These are phyloP conservation scores for Pulveroboletus sp. DNA, from an alignment of 768 basidiomycete genomes.

Conservation along the genomic window DNA sequence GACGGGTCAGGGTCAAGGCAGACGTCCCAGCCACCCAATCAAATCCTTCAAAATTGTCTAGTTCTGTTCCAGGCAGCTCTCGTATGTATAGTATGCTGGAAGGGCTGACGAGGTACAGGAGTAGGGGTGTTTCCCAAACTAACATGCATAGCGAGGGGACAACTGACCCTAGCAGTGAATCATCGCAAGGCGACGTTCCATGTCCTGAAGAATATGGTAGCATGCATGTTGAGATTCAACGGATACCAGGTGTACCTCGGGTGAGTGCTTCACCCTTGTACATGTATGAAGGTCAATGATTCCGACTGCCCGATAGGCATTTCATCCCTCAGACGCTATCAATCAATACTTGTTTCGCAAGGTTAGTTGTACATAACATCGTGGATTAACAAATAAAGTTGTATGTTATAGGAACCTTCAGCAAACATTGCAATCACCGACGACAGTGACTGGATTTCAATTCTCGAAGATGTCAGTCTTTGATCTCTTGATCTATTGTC, in stretches of 20 bases:
- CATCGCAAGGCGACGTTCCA: too few species aligned
- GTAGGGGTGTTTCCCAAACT: not conserved
- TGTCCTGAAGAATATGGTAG: not conserved
- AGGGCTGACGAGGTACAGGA: not conserved
- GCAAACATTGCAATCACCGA: too few species aligned
- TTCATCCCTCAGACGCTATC: too few species aligned
- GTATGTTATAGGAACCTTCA: too few species aligned
- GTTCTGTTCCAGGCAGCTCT: not conserved
- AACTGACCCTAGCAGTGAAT: not conserved
- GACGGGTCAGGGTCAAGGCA: not conserved
- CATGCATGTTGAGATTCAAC: not conserved
- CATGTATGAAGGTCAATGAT: too few species aligned
- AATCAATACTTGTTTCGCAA: too few species aligned
- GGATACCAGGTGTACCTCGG: not conserved
- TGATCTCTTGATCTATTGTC: not conserved
- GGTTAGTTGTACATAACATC: too few species aligned
- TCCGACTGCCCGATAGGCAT: too few species aligned
- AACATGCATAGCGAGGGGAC: not conserved
- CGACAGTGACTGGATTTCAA: too few species aligned
- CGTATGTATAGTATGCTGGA: not conserved
- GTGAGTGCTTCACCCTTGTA: not conserved
- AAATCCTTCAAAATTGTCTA: not conserved
- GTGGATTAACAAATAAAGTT: too few species aligned
- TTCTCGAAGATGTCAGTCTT: too few species aligned
- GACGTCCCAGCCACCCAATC: not conserved